These are phyloP conservation scores for Penicillium tannophilum DNA, from an alignment of 495 filamentous ascomycete genomes.

Conservation along the genomic window DNA sequence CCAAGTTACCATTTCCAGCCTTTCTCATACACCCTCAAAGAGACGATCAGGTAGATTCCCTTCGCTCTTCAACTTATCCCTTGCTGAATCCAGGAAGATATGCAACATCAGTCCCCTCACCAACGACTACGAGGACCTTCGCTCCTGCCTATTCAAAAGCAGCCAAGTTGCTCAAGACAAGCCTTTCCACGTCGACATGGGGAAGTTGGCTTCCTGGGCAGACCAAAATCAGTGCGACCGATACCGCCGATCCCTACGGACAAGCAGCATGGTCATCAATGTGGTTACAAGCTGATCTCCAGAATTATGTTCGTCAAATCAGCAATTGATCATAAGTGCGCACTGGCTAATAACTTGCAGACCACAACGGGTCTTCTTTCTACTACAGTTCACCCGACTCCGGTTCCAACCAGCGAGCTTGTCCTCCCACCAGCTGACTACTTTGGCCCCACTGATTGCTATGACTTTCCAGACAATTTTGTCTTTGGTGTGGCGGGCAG, in stretches of 20 bases:
- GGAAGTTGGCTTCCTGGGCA: conserved; percentile 34
- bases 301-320: conserved; percentile 27
- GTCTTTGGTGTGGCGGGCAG: conserved; percentile 54
- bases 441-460: conserved; percentile 31
- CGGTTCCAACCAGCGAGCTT: conserved; percentile 36
- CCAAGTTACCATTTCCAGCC: conserved; percentile 28
- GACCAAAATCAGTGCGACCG: conserved; percentile 30
- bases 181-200: conserved; percentile 31
- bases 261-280: conserved; percentile 40
- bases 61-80: not conserved
- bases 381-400: conserved; percentile 37
- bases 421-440: conserved; percentile 37
- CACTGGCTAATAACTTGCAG: conserved; percentile 7
- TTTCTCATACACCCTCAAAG: conserved; percentile 27
- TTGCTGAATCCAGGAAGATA: conserved; percentile 18
- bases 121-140: conserved; percentile 26
- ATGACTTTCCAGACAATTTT: conserved; percentile 46
- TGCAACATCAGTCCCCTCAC: conserved; percentile 31
- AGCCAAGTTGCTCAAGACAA: conserved; percentile 20
- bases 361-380: conserved; percentile 33
- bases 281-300: conserved; percentile 30
- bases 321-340: not conserved
- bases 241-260: conserved; percentile 32
- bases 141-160: conserved; percentile 24
- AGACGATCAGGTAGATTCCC: conserved; percentile 27